Percentiles rank a stretch among this genome's conserved stretches.
phyloP scores from a whole-genome alignment of 2,329 filamentous ascomycete species.

The Lojkania enalia region DNA sequence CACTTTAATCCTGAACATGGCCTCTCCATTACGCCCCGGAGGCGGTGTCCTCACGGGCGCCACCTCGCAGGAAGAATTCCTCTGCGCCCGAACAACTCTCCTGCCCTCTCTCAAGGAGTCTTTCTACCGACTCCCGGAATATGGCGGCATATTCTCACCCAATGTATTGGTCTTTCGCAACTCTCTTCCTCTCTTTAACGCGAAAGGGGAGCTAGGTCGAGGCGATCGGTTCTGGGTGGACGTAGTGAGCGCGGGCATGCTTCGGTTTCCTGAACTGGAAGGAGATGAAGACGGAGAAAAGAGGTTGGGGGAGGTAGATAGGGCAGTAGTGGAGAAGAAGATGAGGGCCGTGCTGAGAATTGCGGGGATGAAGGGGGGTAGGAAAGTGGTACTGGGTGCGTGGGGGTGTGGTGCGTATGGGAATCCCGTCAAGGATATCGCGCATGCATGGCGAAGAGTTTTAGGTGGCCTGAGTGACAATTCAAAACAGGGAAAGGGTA shows the following conservation, averaged over 20 bases:
- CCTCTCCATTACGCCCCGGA: slow-evolving; percentile 63
- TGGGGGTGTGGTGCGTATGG: slow-evolving; percentile 69
- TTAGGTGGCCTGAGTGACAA: slow-evolving; percentile 18
- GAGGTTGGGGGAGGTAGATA: slow-evolving; percentile 48
- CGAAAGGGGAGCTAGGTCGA: slow-evolving; percentile 47
- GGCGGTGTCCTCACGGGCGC: slow-evolving; percentile 65
- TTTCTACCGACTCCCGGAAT: slow-evolving; percentile 63
- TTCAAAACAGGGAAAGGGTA: slow-evolving; percentile 27
- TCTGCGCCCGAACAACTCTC: slow-evolving; percentile 64
- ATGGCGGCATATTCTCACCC: slow-evolving; percentile 59
- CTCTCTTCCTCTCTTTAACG: slow-evolving; percentile 27
- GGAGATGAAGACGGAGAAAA: slow-evolving; percentile 34
- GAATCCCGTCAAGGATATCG: slow-evolving; percentile 63
- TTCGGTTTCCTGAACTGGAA: slow-evolving; percentile 59
- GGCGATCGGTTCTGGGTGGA: slow-evolving; percentile 62
- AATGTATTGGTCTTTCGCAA: slow-evolving; percentile 64
- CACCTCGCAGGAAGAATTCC: slow-evolving; percentile 63
- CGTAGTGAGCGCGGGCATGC: slow-evolving; percentile 61
- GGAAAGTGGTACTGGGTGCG: slow-evolving; percentile 61
- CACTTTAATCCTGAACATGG: slow-evolving; percentile 65
- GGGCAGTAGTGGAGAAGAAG: slow-evolving; percentile 57
- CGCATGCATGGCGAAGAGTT: slow-evolving; percentile 56
- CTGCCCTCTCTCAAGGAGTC: slow-evolving; percentile 61
- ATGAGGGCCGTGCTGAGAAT: slow-evolving; percentile 63
- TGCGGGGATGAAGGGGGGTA: slow-evolving; percentile 47